A percentile compares a stretch with the other conserved stretches of the same genome.
Evolutionary conservation across 1,284 basidiomycete species (phyloP).

Genomic region (Trametes sp.): DNA sequence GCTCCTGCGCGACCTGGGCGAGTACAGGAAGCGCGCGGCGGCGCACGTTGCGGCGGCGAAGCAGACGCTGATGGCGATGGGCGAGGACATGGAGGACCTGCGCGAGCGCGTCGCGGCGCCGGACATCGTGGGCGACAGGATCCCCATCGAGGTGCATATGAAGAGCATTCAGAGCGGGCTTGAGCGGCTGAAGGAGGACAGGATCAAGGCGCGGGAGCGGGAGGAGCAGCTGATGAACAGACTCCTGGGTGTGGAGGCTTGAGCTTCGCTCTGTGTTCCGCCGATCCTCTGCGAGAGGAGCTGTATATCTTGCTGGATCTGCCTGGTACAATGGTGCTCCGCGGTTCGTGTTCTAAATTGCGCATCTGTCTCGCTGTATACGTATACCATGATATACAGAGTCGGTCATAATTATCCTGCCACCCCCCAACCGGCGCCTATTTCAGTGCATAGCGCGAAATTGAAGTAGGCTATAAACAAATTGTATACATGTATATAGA

Average conservation of each 20-base stretch:
- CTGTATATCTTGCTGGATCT: neutral
- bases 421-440: too few species aligned
- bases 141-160: slow-evolving; percentile 77
- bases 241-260: slow-evolving; percentile 39
- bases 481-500: too few species aligned
- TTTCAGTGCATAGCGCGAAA: too few species aligned
- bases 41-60: slow-evolving; percentile 68
- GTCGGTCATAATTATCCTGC: too few species aligned
- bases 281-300: neutral
- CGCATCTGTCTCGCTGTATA: too few species aligned
- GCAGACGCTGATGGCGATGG: slow-evolving; percentile 65
- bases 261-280: neutral
- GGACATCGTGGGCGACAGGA: slow-evolving; percentile 58
- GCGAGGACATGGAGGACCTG: slow-evolving; percentile 76
- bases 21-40: slow-evolving; percentile 64
- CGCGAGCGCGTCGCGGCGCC: slow-evolving; percentile 72
- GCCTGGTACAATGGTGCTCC: too few species aligned
- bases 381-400: too few species aligned
- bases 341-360: too few species aligned
- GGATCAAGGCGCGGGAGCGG: slow-evolving; percentile 48
- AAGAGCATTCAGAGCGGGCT: slow-evolving; percentile 69
- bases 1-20: slow-evolving; percentile 60
- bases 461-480: too few species aligned
- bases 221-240: slow-evolving; percentile 44
- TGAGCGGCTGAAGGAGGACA: slow-evolving; percentile 66